phyloP scores from a whole-genome alignment of 2,329 filamentous ascomycete genomes.

The Parastagonospora avenae region DNA sequence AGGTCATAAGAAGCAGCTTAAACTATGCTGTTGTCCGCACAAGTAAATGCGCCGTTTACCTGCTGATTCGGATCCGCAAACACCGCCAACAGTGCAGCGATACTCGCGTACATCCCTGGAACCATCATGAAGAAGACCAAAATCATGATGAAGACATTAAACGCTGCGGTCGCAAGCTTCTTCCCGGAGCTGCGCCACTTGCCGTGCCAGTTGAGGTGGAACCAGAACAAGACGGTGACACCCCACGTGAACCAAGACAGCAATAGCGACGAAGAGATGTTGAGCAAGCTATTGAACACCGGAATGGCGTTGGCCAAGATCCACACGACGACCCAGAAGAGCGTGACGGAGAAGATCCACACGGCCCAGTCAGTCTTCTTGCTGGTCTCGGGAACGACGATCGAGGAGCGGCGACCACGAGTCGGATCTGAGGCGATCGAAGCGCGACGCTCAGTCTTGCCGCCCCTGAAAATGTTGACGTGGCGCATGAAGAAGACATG shows the following conservation, averaged over 20 bases:
- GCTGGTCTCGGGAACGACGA: slow-evolving; percentile 16
- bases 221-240: slow-evolving; percentile 36
- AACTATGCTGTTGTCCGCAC: slow-evolving; percentile 32
- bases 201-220: slow-evolving; percentile 34
- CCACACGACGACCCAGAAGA: slow-evolving; percentile 36
- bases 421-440: slow-evolving; percentile 12
- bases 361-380: slow-evolving; percentile 23
- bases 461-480: slow-evolving; percentile 17
- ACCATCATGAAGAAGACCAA: slow-evolving; percentile 31
- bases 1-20: slow-evolving; percentile 5
- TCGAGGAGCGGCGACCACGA: slow-evolving; percentile 21
- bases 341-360: slow-evolving; percentile 28
- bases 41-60: slow-evolving; percentile 35
- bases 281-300: slow-evolving; percentile 32
- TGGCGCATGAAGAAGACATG: slow-evolving; percentile 30
- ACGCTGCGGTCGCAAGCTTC: slow-evolving; percentile 24
- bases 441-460: slow-evolving; percentile 8
- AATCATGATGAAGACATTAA: slow-evolving; percentile 29
- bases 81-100: slow-evolving; percentile 23
- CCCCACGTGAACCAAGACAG: slow-evolving; percentile 37
- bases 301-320: slow-evolving; percentile 36
- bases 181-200: slow-evolving; percentile 24
- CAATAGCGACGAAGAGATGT: slow-evolving; percentile 30
- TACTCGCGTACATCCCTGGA: slow-evolving; percentile 34
- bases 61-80: slow-evolving; percentile 30